A percentile compares a stretch with the other conserved stretches of the same genome.
These are phyloP conservation scores for Boletus barrowsii DNA, from an alignment of 768 basidiomycete genomes.

Conservation along the genomic window DNA sequence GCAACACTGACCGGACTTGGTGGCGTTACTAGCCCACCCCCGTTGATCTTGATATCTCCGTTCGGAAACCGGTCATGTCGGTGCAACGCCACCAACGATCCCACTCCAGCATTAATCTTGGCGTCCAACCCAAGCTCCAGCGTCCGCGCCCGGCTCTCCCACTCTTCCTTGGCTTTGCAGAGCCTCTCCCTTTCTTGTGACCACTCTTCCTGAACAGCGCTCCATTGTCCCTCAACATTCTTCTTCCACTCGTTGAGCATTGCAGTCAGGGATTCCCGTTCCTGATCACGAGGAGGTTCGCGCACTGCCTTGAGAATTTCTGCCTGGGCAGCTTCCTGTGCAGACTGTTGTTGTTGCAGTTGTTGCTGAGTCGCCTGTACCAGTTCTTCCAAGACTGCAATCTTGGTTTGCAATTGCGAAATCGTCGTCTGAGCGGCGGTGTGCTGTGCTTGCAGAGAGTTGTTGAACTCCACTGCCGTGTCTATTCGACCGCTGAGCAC, in stretches of 20 bases:
- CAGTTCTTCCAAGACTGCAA: constrained; percentile 63
- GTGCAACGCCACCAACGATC: constrained; percentile 30
- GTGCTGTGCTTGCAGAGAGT: constrained; percentile 75
- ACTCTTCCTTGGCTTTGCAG: constrained; percentile 71
- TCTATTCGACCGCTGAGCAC: constrained; percentile 69
- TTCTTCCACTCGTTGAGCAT: constrained; percentile 73
- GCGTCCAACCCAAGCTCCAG: constrained; percentile 55
- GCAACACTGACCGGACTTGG: constrained; percentile 73
- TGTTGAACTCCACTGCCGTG: constrained; percentile 69
- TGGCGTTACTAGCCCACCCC: constrained; percentile 62
- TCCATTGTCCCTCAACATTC: constrained; percentile 78
- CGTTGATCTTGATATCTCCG: constrained; percentile 29
- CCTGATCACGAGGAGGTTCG: constrained; percentile 34
- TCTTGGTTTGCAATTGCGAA: constrained; percentile 62
- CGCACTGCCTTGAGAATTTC: constrained; percentile 33
- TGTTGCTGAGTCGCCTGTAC: constrained; percentile 49
- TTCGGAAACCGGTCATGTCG: constrained; percentile 38
- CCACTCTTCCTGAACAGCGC: constrained; percentile 77
- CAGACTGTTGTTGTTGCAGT: constrained; percentile 35
- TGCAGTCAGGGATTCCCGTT: constrained; percentile 49
- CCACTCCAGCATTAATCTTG: constrained; percentile 35
- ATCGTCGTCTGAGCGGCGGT: constrained; percentile 74
- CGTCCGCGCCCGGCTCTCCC: constrained; percentile 59
- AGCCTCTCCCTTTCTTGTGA: constrained; percentile 74
- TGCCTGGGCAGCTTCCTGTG: constrained; percentile 35